Evolutionary conservation across 805 yeast genomes (phyloP).

Genomic region (Candida silvicultrix): DNA sequence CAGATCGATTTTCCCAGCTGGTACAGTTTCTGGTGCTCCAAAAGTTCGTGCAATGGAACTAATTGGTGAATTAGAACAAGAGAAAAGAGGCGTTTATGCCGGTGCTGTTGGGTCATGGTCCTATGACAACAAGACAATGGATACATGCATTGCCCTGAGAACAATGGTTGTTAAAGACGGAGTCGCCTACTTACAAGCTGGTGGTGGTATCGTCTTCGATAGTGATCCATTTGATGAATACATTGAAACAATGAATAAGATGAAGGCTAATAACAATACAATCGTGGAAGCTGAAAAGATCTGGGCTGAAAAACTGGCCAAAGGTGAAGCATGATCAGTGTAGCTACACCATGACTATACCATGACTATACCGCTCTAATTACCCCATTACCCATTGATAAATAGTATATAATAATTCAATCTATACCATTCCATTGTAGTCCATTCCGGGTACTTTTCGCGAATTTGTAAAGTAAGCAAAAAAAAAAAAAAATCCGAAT

Average conservation of each 20-base stretch:
- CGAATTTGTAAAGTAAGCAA: too few relatives aligned
- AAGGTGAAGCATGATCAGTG: constrained; percentile 4
- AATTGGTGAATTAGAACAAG: constrained; percentile 82
- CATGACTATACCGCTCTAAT: too few relatives aligned
- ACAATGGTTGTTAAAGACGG: constrained; percentile 95
- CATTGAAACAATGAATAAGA: constrained; percentile 93
- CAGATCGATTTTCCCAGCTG: constrained; percentile 97
- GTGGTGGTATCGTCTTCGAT: constrained; percentile 97
- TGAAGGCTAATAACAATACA: constrained; percentile 88
- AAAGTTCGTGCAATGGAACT: constrained; percentile 95
- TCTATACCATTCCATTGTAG: too few relatives aligned
- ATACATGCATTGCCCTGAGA: constrained; percentile 94
- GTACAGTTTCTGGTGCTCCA: constrained; percentile 98
- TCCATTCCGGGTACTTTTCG: too few relatives aligned
- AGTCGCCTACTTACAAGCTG: constrained; percentile 91
- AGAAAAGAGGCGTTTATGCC: constrained; percentile 94
- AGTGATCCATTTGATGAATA: constrained; percentile 95
- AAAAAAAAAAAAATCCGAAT: too few relatives aligned
- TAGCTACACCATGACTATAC: too few relatives aligned
- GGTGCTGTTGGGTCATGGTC: constrained; percentile 99
- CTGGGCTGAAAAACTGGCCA: constrained; percentile 47
- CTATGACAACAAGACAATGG: constrained; percentile 91
- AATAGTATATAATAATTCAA: too few relatives aligned
- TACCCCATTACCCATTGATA: background rate
- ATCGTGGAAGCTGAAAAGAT: constrained; percentile 86